Evolutionary conservation across 495 filamentous ascomycete species (phyloP).

Genomic region (Talaromyces wortmannii): DNA sequence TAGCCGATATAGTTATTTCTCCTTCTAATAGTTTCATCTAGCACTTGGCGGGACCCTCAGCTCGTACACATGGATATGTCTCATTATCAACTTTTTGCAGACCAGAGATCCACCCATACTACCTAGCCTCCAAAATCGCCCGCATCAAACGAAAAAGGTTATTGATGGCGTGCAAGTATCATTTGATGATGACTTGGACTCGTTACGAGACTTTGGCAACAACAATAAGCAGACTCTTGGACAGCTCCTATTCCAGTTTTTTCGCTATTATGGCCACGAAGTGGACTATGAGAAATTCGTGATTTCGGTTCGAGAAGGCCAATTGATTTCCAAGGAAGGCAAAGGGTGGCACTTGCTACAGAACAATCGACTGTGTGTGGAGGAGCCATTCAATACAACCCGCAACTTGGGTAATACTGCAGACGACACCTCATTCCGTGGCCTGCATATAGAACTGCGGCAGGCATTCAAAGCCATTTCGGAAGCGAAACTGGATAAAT

Average conservation of each 20-base stretch:
- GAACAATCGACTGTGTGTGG: constrained; percentile 84
- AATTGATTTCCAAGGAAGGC: constrained; percentile 71
- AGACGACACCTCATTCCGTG: constrained; percentile 86
- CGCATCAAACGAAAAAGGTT: constrained; percentile 52
- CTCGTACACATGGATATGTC: constrained; percentile 99
- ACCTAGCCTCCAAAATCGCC: constrained; percentile 75
- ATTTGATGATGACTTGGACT: constrained; percentile 80
- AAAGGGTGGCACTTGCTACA: constrained; percentile 76
- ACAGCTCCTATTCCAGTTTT: constrained; percentile 84
- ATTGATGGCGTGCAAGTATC: constrained; percentile 58
- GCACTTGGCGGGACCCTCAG: constrained; percentile 90
- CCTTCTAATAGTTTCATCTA: constrained; percentile 17
- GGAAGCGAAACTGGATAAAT: constrained; percentile 66
- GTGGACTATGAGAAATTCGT: constrained; percentile 80
- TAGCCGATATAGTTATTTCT: neutral
- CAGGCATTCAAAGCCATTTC: constrained; percentile 77
- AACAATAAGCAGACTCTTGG: constrained; percentile 80
- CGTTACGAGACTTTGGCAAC: constrained; percentile 63
- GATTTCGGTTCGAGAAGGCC: constrained; percentile 82
- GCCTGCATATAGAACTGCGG: constrained; percentile 82
- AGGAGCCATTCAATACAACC: constrained; percentile 91
- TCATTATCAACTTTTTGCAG: constrained; percentile 96
- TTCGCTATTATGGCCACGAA: constrained; percentile 89
- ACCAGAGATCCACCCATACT: constrained; percentile 81
- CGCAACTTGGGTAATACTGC: constrained; percentile 97